Evolutionary conservation across 805 yeast species (phyloP), one percentile per base, ranked within the genome.

Genomic region (Kazachstania bromeliacearum): DNA sequence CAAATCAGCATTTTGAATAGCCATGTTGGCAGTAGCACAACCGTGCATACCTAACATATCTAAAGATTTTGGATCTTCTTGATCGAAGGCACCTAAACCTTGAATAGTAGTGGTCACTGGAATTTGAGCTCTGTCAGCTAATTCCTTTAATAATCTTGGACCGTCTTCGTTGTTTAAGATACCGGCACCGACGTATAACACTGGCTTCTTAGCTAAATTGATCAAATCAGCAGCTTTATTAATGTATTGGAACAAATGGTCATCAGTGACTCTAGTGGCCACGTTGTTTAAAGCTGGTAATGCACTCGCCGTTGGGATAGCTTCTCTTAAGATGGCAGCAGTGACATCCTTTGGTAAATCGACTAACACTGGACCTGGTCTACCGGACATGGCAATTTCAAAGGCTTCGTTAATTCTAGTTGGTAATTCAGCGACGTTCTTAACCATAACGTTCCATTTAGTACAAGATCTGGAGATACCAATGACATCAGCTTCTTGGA

Each of bases 21-120:
- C 94, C 53, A 82, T 60, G 70, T 92, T 92, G 48, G 98, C 98
- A 50, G 85, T 85, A 35, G 87, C 96, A 42, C 79, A 73, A 46
- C 98, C 98, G 64, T 92, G 98, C 98, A 92, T 92, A 52, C 98
- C 98, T 48, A 92, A 74, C 94, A 92, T 85, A 62, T 89, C 96
- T 48, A 92, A 65, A 19, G 96, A 80, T 62, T 88, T 85, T 46
- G 79, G 79, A 63, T 88, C 95, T 45, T 70, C 73, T 68, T 92
- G 97, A 63, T 92, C 96, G 54, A 79, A 92, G 5, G 94, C 83
- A 51, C 98, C 98, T 46, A 92, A 71, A 39, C 83, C 97, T 64
- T 88, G 97, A 39, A 92, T 60, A 35, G 97, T 83, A 19, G 97
- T 92, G 30, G 98, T 92, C 43, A 92, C 98, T 21, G 98, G 98